Percentiles rank a stretch among this genome's conserved stretches.
These are phyloP conservation scores for Fusarium papillatum DNA, from an alignment of 2,329 filamentous ascomycete species.

Conservation along the genomic window DNA sequence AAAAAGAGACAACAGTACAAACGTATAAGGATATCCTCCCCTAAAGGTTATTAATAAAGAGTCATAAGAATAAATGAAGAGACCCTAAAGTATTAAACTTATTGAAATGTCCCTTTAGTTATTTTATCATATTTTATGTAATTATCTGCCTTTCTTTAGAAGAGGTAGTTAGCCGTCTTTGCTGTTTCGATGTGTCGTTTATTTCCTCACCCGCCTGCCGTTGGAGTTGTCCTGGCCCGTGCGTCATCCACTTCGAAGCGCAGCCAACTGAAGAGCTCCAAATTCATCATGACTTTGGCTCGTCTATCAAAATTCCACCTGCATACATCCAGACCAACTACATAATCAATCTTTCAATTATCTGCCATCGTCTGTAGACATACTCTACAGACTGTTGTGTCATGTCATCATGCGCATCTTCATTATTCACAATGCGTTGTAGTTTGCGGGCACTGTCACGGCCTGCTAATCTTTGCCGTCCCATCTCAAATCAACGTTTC, in stretches of 20 bases:
- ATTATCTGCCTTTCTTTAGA: too few species aligned
- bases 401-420: slow-evolving; percentile 48
- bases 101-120: too few species aligned
- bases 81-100: neutral
- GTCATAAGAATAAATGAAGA: neutral
- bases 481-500: slow-evolving; percentile 55
- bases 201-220: neutral
- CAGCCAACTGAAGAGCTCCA: slow-evolving; percentile 38
- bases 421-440: slow-evolving; percentile 42
- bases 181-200: too few species aligned
- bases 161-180: too few species aligned
- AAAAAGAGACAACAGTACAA: too few species aligned
- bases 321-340: neutral
- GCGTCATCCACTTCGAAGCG: slow-evolving; percentile 29
- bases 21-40: too few species aligned
- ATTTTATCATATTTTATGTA: too few species aligned
- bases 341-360: slow-evolving; percentile 3
- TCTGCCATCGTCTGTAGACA: slow-evolving; percentile 10
- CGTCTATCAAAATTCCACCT: slow-evolving; percentile 6
- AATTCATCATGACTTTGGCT: slow-evolving; percentile 46
- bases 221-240: slow-evolving; percentile 33
- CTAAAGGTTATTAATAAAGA: too few species aligned
- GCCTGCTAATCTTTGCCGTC: slow-evolving; percentile 25
- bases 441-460: slow-evolving; percentile 40
- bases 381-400: slow-evolving; percentile 35